Evolutionary conservation across 129 eudicot species (phyloP).

Genomic region (Escallonia herrerae): DNA sequence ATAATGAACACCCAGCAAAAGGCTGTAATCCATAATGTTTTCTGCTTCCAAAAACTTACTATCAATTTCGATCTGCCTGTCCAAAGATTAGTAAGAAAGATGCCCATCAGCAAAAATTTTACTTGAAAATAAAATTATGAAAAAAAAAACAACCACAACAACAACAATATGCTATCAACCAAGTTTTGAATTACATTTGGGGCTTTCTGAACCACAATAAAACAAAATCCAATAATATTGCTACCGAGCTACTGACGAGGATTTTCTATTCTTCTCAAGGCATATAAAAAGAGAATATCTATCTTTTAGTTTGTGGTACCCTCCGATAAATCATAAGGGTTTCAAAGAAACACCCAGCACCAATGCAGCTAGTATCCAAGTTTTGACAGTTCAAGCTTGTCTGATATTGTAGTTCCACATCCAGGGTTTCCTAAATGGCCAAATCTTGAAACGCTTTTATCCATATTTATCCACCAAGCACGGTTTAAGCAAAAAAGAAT

Average conservation of each 20-base stretch:
- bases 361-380: too few relatives aligned
- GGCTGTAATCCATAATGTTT: slow-evolving; percentile 96
- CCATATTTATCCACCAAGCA: too few relatives aligned
- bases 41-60: slow-evolving; percentile 50
- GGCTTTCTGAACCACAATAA: not conserved
- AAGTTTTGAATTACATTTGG: not conserved
- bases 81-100: slow-evolving; percentile 11
- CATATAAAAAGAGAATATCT: not conserved
- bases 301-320: too few relatives aligned
- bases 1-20: slow-evolving; percentile 88
- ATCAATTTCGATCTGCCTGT: slow-evolving; percentile 38
- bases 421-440: too few relatives aligned
- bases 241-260: not conserved
- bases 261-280: not conserved
- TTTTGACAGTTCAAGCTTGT: too few relatives aligned
- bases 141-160: too few relatives aligned
- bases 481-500: too few relatives aligned
- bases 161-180: too few relatives aligned
- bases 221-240: not conserved
- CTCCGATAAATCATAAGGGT: too few relatives aligned
- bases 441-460: too few relatives aligned
- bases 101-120: slow-evolving; percentile 4
- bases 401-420: too few relatives aligned
- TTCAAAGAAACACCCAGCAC: too few relatives aligned
- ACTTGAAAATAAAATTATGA: not conserved